A percentile compares a stretch with the other conserved stretches of the same genome.
Conservation (phyloP, 257 asterid species). For the Solanum peruvianum region DNA sequence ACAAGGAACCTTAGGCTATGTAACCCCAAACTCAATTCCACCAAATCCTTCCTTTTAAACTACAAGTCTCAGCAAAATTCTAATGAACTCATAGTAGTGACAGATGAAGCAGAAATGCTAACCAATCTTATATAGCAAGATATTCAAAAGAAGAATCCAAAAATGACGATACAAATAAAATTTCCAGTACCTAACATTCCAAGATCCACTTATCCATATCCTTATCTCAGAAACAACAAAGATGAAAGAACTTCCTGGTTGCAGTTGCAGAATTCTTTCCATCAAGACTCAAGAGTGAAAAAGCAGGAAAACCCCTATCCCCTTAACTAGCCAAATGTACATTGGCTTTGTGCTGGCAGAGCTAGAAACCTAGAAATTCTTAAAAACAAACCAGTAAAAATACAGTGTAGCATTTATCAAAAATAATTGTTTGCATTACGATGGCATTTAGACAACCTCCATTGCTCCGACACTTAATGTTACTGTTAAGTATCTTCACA, state of each 20-base stretch:
- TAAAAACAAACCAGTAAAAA: neutral
- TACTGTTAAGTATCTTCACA: neutral
- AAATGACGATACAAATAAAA: neutral
- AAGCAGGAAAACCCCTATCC: neutral
- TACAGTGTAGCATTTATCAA: neutral
- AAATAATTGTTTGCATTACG: neutral
- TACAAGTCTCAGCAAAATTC: neutral
- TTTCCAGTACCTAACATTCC: neutral
- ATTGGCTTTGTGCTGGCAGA: neutral
- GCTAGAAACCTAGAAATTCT: neutral
- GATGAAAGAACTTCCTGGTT: neutral
- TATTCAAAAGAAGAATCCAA: neutral
- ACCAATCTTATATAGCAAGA: neutral
- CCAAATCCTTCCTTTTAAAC: neutral
- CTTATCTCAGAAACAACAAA: neutral
- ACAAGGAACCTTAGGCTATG: neutral
- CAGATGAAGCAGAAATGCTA: neutral
- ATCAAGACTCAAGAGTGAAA: neutral
- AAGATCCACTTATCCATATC: neutral
- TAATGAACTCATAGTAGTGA: neutral
- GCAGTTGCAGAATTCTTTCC: neutral
- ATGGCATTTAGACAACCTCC: neutral
- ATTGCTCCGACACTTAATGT: neutral
- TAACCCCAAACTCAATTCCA: neutral
- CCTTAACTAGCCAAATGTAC: neutral